Conservation (phyloP, 768 basidiomycete species). For the Infundibulicybe gibba region DNA sequence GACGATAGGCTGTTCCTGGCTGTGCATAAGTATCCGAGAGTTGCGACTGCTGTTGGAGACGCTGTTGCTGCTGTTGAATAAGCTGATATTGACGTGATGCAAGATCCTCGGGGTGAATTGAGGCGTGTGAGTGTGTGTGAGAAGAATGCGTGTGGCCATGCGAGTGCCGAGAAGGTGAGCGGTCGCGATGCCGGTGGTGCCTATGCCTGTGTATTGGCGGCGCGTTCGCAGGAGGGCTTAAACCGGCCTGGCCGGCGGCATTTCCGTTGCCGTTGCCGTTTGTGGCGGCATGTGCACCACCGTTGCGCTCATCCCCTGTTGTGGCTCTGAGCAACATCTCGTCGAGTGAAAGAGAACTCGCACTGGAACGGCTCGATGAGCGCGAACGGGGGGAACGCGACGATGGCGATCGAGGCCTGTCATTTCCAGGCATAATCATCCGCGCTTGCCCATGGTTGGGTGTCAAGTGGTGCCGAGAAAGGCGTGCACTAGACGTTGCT, state of each 20-base stretch:
- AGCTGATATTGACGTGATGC: conserved; percentile 9
- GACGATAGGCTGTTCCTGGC: neutral
- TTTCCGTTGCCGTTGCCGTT: conserved; percentile 3
- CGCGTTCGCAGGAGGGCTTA: neutral
- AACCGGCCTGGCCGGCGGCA: conserved; percentile 1
- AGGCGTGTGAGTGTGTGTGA: conserved; percentile 3
- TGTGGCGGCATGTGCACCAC: neutral
- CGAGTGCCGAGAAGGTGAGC: conserved; percentile 3
- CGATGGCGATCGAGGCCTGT: conserved; percentile 6
- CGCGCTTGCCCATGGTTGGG: conserved; percentile 7
- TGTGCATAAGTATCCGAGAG: conserved; percentile 9
- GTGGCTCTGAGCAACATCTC: conserved; percentile 41
- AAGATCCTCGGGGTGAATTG: conserved; percentile 9
- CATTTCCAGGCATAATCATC: conserved; percentile 15
- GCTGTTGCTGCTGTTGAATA: conserved; percentile 6
- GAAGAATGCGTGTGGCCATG: conserved; percentile 3
- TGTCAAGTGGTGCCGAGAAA: neutral
- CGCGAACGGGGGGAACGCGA: conserved; percentile 19
- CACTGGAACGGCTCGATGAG: conserved; percentile 30
- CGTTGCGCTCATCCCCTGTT: conserved; percentile 17
- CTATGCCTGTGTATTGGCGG: neutral
- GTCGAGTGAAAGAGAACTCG: conserved; percentile 35
- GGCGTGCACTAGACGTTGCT: neutral
- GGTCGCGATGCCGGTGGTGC: conserved; percentile 3
- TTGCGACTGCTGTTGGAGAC: conserved; percentile 4